Evolutionary conservation across 139 green algal genomes (phyloP).

Genomic region (Chlorella vulgaris): DNA sequence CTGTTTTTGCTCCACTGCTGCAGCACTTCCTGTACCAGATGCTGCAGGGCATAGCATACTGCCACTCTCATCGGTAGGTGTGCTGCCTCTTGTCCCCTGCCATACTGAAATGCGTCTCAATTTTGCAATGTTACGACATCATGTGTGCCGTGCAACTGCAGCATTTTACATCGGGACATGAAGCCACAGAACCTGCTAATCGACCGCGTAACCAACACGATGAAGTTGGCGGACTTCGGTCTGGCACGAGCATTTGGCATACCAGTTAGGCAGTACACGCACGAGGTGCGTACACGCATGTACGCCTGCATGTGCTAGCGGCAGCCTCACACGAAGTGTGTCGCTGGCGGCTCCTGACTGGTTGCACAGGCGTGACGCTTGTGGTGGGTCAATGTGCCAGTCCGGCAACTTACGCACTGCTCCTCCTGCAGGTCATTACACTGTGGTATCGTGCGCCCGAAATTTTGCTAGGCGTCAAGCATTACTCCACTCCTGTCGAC

Average conservation of each 20-base stretch:
- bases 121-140: neutral
- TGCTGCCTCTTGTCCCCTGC: neutral
- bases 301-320: neutral
- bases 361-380: no score
- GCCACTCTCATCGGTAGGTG: constrained; percentile 81
- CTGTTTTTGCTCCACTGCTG: constrained; percentile 19
- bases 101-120: no score
- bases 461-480: constrained; percentile 94
- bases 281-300: constrained; percentile 72
- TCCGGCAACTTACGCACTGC: no score
- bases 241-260: constrained; percentile 96
- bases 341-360: no score
- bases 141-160: constrained; percentile 5
- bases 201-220: constrained; percentile 74
- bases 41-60: constrained; percentile 90
- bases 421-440: constrained; percentile 92
- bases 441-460: constrained; percentile 98
- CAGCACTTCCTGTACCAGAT: constrained; percentile 97
- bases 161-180: constrained; percentile 94
- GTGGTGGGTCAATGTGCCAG: neutral
- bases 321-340: no score
- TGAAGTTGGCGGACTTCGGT: constrained; percentile 99
- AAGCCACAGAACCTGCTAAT: constrained; percentile 99
- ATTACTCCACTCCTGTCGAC: constrained; percentile 96
- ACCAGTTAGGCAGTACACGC: constrained; percentile 94